Conservation (phyloP, 768 basidiomycete genomes). For the Cyathus striatus region DNA sequence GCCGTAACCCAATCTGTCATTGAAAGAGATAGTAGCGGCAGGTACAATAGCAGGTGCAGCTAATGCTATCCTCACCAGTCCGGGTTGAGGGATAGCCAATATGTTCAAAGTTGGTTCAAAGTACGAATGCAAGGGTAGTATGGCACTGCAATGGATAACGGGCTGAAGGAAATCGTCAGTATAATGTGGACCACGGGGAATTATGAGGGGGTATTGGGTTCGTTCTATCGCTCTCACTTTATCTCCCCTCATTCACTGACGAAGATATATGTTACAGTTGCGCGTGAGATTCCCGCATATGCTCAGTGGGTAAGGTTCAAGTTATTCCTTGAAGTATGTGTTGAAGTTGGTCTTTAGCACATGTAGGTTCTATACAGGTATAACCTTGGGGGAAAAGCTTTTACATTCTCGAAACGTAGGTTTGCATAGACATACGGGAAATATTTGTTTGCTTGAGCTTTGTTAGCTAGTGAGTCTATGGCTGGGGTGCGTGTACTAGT, state of each 20-base stretch:
- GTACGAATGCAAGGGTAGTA: not conserved
- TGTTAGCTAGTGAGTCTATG: conserved; percentile 76
- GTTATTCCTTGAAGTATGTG: not conserved
- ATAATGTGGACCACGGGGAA: conserved; percentile 72
- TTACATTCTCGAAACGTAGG: conserved; percentile 83
- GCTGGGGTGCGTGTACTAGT: conserved; percentile 73
- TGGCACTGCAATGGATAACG: not conserved
- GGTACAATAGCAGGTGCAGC: conserved; percentile 91
- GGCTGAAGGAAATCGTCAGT: no score
- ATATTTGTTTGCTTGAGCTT: conserved; percentile 78
- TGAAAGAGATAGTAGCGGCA: conserved; percentile 76
- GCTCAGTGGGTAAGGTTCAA: conserved; percentile 80
- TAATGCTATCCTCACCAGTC: conserved; percentile 87
- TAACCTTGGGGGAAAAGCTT: conserved; percentile 44
- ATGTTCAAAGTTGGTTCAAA: not conserved
- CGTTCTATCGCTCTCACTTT: no score
- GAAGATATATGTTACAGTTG: conserved; percentile 68
- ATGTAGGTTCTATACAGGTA: conserved; percentile 67
- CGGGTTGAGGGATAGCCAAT: conserved; percentile 47
- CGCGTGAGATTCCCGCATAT: conserved; percentile 93
- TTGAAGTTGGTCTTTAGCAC: not conserved
- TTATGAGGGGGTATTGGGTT: conserved; percentile 98
- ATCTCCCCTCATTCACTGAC: not conserved
- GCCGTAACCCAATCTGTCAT: conserved; percentile 79
- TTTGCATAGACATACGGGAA: conserved; percentile 61